Evolutionary conservation across 2,329 filamentous ascomycete genomes (phyloP), one percentile per base, ranked within the genome.

Genomic region (Metarhizium rileyi): DNA sequence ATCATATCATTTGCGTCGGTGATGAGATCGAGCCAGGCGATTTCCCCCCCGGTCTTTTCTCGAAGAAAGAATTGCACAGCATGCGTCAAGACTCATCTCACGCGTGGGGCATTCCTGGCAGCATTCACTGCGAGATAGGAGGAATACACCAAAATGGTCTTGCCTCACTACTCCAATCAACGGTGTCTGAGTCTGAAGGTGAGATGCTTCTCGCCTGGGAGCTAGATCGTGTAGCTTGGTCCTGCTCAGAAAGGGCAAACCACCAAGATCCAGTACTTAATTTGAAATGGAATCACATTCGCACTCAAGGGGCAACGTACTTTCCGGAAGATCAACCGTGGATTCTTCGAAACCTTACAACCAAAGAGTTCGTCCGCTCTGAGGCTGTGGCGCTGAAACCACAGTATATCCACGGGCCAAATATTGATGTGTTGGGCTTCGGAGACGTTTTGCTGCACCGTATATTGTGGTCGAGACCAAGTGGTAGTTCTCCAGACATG

Each of bases 281-380:
- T 10, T 9, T 28, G 27, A 28, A 28, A 28, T 28, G 27, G 27
- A 7, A 28, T 28, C 8, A 28, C 1, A 28, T 28, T 7, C 5
- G 27, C 1, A 12, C 12, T 8, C 1, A 28, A 28, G 36, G 18
- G 16, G 18, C 35, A 20, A 38, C n/a, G 4, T 45, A 33, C 26
- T 18, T 45, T 9, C 18, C 44, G 3, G 18, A 46, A 1, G 35
- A 53, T 22, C 36, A 47, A 18, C 33, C 22, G 9, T 53, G 48
- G 51, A 53, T 53, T 45, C 53, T 53, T 25, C 53, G 50, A 33
- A 51, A 53, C 22, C 9, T 51, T 10, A 51, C 51, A 2, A 47
- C 43, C 7, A 49, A 27, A 18, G 23, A 54, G 6, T 46, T 53
- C 40, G 53, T 54, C 33, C 53, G 53, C 18, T 40, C 51, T 5